Conservation (phyloP, 257 asterid species). For the Striga asiatica region DNA sequence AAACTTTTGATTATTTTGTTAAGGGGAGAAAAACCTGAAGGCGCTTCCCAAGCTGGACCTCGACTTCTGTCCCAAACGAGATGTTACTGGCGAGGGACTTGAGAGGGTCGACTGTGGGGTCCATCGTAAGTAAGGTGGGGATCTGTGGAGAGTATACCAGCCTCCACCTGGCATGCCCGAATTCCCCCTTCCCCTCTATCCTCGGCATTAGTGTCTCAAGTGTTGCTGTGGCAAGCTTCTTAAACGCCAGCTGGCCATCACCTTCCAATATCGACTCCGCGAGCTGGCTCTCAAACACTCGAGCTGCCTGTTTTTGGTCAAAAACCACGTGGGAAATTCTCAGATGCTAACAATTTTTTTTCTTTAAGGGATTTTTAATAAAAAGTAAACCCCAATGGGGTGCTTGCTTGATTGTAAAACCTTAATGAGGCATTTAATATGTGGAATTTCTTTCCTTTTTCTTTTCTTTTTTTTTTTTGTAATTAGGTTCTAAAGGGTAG, state of each 20-base stretch:
- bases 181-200: conserved; percentile 98
- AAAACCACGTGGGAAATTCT: not conserved
- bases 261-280: conserved; percentile 98
- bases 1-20: not conserved
- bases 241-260: conserved; percentile 96
- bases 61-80: conserved; percentile 97
- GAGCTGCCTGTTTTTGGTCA: conserved; percentile 62
- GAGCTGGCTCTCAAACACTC: conserved; percentile 93
- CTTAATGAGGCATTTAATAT: not conserved
- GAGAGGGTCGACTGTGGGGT: conserved; percentile 94
- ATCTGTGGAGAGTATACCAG: conserved; percentile 96
- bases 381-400: not conserved
- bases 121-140: conserved; percentile 85
- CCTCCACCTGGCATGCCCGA: conserved; percentile 99
- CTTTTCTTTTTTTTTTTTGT: too few relatives aligned
- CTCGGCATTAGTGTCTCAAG: conserved; percentile 93
- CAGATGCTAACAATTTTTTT: too few relatives aligned
- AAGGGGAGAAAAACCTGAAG: conserved; percentile 61
- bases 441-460: too few relatives aligned
- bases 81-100: conserved; percentile 93
- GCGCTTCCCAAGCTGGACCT: conserved; percentile 95
- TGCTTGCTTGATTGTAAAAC: not conserved
- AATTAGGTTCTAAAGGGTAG: not conserved
- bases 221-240: conserved; percentile 98
- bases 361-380: not conserved